A percentile compares a stretch with the other conserved stretches of the same genome.
Evolutionary conservation across 2,329 filamentous ascomycete genomes (phyloP).

Genomic region (Penicillium decumbens): DNA sequence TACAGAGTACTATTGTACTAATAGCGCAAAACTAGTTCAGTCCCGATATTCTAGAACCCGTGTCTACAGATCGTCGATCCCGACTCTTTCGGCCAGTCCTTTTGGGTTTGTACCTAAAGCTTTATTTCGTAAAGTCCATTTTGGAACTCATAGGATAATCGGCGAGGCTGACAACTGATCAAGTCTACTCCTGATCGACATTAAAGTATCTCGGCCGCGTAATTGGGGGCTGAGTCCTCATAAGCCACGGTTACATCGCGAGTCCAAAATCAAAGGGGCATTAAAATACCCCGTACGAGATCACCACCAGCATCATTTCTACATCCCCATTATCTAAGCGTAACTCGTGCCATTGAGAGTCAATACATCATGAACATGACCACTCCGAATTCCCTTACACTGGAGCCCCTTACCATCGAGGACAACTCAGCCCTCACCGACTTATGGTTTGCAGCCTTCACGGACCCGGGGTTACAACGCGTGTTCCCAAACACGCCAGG

Average conservation of each 20-base stretch:
- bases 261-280: neutral
- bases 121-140: neutral
- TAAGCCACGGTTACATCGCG: neutral
- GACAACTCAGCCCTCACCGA: slow-evolving; percentile 19
- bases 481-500: slow-evolving; percentile 27
- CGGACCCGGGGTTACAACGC: slow-evolving; percentile 9
- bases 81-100: neutral
- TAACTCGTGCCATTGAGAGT: neutral
- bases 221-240: neutral
- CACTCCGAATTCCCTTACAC: neutral
- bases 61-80: neutral
- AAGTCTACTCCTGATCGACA: neutral
- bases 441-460: slow-evolving; percentile 25
- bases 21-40: neutral
- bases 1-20: neutral
- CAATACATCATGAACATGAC: neutral
- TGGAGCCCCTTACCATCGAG: slow-evolving; percentile 14
- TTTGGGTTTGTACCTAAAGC: neutral
- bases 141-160: neutral
- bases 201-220: neutral
- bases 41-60: neutral
- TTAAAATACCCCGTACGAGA: neutral
- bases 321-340: neutral
- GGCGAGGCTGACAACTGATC: neutral
- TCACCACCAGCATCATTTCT: neutral